Evolutionary conservation across 169 alveolate genomes (phyloP).

Genomic region (Babesia sp.): DNA sequence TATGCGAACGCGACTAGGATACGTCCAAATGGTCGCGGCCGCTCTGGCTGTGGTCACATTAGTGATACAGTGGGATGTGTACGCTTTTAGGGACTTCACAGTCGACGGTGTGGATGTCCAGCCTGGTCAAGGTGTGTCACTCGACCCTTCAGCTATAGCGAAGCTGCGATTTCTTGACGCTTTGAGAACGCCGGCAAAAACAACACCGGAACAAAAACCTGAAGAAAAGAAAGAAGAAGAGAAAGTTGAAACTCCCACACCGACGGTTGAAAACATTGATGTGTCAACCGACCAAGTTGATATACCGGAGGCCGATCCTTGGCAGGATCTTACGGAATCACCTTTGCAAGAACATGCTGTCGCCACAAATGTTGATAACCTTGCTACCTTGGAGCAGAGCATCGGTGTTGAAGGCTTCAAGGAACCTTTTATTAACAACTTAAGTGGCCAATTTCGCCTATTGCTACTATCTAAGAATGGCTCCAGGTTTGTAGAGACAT

Average conservation of each 20-base stretch:
- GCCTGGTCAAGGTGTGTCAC: neutral
- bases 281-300: neutral
- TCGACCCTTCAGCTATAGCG: constrained; percentile 9
- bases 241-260: neutral
- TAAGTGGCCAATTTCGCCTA: constrained; percentile 18
- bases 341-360: constrained; percentile 9
- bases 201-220: neutral
- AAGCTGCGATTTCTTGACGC: constrained; percentile 24
- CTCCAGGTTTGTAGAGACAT: constrained; percentile 16
- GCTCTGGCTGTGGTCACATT: constrained; percentile 7
- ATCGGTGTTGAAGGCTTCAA: constrained; percentile 36
- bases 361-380: constrained; percentile 19
- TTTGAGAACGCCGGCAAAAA: neutral
- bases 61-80: constrained; percentile 15
- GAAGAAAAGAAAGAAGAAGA: neutral
- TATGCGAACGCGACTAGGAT: neutral
- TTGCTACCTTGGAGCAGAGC: constrained; percentile 30
- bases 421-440: constrained; percentile 41
- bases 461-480: constrained; percentile 12
- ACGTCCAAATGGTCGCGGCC: constrained; percentile 23
- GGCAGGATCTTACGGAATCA: neutral
- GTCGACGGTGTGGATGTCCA: neutral
- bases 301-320: neutral
- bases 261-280: neutral
- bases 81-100: neutral